Conservation (phyloP, 345 rosid species). For the Gossypium anomalum region DNA sequence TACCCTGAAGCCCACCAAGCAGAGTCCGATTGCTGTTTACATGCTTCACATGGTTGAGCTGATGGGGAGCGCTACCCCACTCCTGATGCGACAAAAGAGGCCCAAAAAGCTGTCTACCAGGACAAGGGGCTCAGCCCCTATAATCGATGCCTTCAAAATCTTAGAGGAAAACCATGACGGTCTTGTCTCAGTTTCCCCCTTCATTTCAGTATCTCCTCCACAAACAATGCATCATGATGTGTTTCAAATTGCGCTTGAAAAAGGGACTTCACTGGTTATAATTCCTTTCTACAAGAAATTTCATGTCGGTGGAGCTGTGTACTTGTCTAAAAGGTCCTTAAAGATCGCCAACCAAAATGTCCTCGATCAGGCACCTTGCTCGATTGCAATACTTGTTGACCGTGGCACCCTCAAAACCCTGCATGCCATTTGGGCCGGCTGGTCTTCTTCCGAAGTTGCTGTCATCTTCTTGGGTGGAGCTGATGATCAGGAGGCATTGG, state of each 20-base stretch:
- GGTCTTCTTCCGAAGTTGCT: neutral
- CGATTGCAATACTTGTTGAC: neutral
- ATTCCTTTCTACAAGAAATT: slow-evolving; percentile 21
- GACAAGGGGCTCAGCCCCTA: slow-evolving; percentile 66
- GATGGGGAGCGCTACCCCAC: slow-evolving; percentile 81
- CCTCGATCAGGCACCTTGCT: neutral
- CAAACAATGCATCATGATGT: slow-evolving; percentile 21
- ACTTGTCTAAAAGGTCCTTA: neutral
- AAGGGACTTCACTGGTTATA: slow-evolving; percentile 17
- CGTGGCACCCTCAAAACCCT: neutral
- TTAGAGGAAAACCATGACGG: slow-evolving; percentile 51
- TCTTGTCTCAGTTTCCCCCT: slow-evolving; percentile 54
- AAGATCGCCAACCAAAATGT: neutral
- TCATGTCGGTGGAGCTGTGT: neutral
- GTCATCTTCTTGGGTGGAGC: slow-evolving; percentile 7
- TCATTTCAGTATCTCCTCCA: slow-evolving; percentile 45
- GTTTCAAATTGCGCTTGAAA: slow-evolving; percentile 20
- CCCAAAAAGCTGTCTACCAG: slow-evolving; percentile 17
- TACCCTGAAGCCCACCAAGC: slow-evolving; percentile 65
- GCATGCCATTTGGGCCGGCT: neutral
- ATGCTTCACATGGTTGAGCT: slow-evolving; percentile 90
- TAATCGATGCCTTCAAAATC: slow-evolving; percentile 75
- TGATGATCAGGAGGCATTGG: slow-evolving; percentile 4
- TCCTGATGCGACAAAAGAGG: slow-evolving; percentile 76
- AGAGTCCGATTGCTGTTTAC: slow-evolving; percentile 65